Evolutionary conservation across 371 early-diverging fungal species (phyloP).

Genomic region (Mortierella sp.): DNA sequence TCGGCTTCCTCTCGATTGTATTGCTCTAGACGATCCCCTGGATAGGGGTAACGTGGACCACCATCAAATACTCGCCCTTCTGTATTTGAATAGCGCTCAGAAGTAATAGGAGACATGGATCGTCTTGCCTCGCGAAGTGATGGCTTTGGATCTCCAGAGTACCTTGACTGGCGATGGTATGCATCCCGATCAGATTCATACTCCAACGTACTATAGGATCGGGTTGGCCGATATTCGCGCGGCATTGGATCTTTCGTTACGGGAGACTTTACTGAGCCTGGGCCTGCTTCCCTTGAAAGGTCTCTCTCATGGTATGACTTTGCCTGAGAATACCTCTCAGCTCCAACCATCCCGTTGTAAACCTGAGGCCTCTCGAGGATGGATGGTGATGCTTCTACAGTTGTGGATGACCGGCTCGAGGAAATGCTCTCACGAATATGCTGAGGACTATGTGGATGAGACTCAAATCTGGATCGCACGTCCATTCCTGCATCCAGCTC

Average conservation of each 20-base stretch:
- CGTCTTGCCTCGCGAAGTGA: constrained; percentile 14
- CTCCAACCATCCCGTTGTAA: constrained; percentile 30
- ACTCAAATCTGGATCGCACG: constrained; percentile 23
- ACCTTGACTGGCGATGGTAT: constrained; percentile 16
- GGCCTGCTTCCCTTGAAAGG: background rate
- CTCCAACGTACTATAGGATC: constrained; percentile 31
- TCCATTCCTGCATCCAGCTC: constrained; percentile 19
- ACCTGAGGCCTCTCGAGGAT: constrained; percentile 19
- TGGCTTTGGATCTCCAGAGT: constrained; percentile 18
- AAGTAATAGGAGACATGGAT: constrained; percentile 32
- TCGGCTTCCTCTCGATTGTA: constrained; percentile 32
- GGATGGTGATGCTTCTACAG: constrained; percentile 8
- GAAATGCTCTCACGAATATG: constrained; percentile 8
- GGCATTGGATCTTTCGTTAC: constrained; percentile 11
- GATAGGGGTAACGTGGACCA: constrained; percentile 15
- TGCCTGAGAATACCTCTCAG: constrained; percentile 14
- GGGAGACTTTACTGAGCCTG: constrained; percentile 1
- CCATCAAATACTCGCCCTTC: constrained; percentile 20
- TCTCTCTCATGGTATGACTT: constrained; percentile 25
- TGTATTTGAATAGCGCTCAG: constrained; percentile 8
- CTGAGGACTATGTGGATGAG: constrained; percentile 19
- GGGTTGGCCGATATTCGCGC: constrained; percentile 21
- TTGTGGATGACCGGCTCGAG: background rate
- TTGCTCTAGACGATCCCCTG: constrained; percentile 12
- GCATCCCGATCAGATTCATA: constrained; percentile 17